A percentile compares a stretch with the other conserved stretches of the same genome.
Conservation (phyloP, 768 basidiomycete species). For the Phlegmacium glaucopus region DNA sequence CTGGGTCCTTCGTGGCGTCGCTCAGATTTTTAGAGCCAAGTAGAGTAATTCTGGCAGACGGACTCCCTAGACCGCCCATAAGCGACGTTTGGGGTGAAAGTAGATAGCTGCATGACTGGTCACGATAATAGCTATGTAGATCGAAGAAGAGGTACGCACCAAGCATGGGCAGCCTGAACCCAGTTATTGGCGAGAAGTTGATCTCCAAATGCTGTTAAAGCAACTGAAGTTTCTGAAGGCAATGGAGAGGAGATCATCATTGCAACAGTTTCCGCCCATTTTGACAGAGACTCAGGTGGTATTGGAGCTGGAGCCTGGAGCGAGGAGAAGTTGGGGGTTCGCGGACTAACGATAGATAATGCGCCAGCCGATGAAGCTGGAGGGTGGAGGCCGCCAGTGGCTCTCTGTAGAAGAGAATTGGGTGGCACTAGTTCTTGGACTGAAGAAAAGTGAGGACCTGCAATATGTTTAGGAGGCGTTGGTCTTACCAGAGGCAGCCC, state of each 20-base stretch:
- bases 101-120: conserved; percentile 58
- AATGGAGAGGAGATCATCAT: conserved; percentile 78
- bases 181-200: conserved; percentile 69
- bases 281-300: conserved; percentile 59
- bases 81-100: conserved; percentile 80
- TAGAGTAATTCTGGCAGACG: conserved; percentile 65
- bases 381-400: conserved; percentile 36
- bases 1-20: conserved; percentile 60
- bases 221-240: conserved; percentile 63
- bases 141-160: conserved; percentile 47
- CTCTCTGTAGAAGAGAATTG: conserved; percentile 41
- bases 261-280: conserved; percentile 85
- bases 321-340: conserved; percentile 60
- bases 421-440: conserved; percentile 74
- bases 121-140: neutral
- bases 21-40: conserved; percentile 67
- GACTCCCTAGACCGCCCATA: conserved; percentile 67
- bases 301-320: conserved; percentile 41
- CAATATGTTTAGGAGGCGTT: neutral
- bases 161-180: conserved; percentile 85
- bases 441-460: conserved; percentile 23
- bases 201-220: conserved; percentile 83
- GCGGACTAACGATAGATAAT: conserved; percentile 44
- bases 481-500: conserved; percentile 64
- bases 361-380: conserved; percentile 21